Evolutionary conservation across 352 stramenopile species (phyloP).

Genomic region (Hyaloperonospora brassicae): DNA sequence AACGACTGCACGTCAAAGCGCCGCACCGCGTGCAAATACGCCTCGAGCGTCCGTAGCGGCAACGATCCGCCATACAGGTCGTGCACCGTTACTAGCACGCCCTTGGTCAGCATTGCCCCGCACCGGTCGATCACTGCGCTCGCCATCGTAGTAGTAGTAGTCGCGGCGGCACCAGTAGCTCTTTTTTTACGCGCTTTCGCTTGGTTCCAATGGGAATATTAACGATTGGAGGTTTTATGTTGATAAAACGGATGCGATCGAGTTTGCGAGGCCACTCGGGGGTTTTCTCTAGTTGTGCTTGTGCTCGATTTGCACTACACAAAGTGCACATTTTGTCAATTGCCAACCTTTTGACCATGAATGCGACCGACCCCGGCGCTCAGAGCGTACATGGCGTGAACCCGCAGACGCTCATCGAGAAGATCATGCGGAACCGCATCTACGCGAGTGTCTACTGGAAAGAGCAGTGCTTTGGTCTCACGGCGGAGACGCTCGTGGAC

Average conservation of each 20-base stretch:
- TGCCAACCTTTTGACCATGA: slow-evolving; percentile 30
- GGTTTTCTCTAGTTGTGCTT: too few relatives aligned
- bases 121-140: slow-evolving; percentile 37
- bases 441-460: slow-evolving; percentile 96
- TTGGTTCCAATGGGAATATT: too few relatives aligned
- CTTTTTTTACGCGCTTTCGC: too few relatives aligned
- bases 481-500: slow-evolving; percentile 92
- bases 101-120: slow-evolving; percentile 34
- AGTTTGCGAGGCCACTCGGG: too few relatives aligned
- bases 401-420: slow-evolving; percentile 97
- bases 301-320: neutral
- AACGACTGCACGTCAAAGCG: slow-evolving; percentile 45
- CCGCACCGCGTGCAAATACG: slow-evolving; percentile 30
- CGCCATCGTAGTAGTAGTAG: slow-evolving; percentile 24
- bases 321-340: neutral
- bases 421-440: slow-evolving; percentile 97
- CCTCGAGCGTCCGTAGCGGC: slow-evolving; percentile 42
- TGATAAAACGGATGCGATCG: too few relatives aligned
- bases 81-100: slow-evolving; percentile 57
- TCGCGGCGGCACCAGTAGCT: too few relatives aligned
- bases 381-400: slow-evolving; percentile 93
- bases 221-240: too few relatives aligned
- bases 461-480: slow-evolving; percentile 96
- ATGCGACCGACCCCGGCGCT: slow-evolving; percentile 89
- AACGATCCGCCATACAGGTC: slow-evolving; percentile 44